Evolutionary conservation across 2,329 filamentous ascomycete species (phyloP).

Genomic region (Colletotrichum echinochloae): DNA sequence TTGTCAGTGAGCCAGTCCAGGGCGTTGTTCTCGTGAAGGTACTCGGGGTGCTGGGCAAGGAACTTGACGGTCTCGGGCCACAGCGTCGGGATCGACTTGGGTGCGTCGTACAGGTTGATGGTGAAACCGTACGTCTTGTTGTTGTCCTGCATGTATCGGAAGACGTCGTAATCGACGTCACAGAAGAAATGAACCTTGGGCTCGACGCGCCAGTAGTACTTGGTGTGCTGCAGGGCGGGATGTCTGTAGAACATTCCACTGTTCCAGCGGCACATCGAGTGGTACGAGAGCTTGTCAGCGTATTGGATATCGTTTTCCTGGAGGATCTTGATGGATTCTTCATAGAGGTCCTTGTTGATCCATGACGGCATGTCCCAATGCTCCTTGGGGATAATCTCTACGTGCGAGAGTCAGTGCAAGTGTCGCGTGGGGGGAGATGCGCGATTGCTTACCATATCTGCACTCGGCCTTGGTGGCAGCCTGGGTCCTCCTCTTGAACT

Average conservation of each 20-base stretch:
- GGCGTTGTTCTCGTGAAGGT: constrained; percentile 86
- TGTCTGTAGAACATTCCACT: constrained; percentile 98
- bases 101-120: constrained; percentile 94
- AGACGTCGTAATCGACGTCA: constrained; percentile 97
- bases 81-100: constrained; percentile 84
- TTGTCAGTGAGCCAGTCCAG: constrained; percentile 89
- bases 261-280: constrained; percentile 99
- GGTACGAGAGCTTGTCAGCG: constrained; percentile 88
- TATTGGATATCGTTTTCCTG: constrained; percentile 91
- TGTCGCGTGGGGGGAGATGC: background rate
- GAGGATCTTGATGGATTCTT: constrained; percentile 85
- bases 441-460: constrained; percentile 74
- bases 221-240: constrained; percentile 81
- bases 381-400: constrained; percentile 90
- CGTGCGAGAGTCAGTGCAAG: constrained; percentile 33
- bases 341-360: constrained; percentile 90
- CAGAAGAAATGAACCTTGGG: constrained; percentile 99
- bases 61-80: constrained; percentile 98
- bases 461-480: constrained; percentile 90
- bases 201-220: constrained; percentile 99
- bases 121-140: constrained; percentile 99
- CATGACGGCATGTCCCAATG: constrained; percentile 94
- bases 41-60: constrained; percentile 83
- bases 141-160: constrained; percentile 96
- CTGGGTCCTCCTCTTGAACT: constrained; percentile 87